phyloP scores from a whole-genome alignment of 1,139 yeast species.

The Candida freyschussii region DNA sequence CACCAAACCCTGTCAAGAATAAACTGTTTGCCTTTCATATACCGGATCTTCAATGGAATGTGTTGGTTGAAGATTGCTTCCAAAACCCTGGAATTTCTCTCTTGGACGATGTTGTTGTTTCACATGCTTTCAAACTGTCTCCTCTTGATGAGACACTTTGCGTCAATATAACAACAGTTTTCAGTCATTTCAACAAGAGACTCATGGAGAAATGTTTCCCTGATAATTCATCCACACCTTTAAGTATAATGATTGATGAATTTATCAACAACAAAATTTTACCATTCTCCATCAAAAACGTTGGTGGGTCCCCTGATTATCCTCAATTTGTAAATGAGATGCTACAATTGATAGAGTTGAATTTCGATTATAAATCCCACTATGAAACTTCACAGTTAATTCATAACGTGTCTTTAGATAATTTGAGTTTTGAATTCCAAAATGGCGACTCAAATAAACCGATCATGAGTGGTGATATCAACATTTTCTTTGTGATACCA shows the following conservation, averaged over 20 bases:
- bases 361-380: constrained; percentile 14
- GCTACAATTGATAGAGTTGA: constrained; percentile 14
- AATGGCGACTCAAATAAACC: constrained; percentile 27
- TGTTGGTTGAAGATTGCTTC: constrained; percentile 30
- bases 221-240: constrained; percentile 28
- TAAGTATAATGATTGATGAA: constrained; percentile 28
- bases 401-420: constrained; percentile 30
- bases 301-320: constrained; percentile 20
- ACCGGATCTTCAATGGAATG: constrained; percentile 30
- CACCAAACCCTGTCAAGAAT: constrained; percentile 21
- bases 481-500: constrained; percentile 28
- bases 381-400: constrained; percentile 22
- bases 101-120: constrained; percentile 11
- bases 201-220: constrained; percentile 22
- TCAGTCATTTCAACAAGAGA: constrained; percentile 14
- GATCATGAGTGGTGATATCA: constrained; percentile 30
- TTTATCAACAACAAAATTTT: constrained; percentile 27
- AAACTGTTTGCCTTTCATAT: constrained; percentile 21
- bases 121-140: constrained; percentile 15
- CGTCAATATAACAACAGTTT: constrained; percentile 12
- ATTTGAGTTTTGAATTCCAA: constrained; percentile 28
- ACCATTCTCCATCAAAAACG: constrained; percentile 23
- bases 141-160: constrained; percentile 10
- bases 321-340: constrained; percentile 17
- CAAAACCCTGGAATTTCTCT: constrained; percentile 24